Evolutionary conservation across 306 rosid species (phyloP), one percentile per base, ranked within the genome.

Genomic region (Trichosanthes cucumerina): DNA sequence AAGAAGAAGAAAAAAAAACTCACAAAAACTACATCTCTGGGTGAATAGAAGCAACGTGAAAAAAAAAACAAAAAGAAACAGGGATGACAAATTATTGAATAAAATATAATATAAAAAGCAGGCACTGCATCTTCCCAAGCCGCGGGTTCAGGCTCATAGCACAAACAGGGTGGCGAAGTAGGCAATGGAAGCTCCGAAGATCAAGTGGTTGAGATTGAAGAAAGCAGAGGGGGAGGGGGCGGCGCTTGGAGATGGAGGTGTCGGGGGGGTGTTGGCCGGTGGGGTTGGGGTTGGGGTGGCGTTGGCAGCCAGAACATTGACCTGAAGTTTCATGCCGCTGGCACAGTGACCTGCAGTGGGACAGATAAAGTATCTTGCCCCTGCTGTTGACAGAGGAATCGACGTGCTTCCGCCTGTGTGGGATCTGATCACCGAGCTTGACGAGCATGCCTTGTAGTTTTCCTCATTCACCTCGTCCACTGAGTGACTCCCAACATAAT

Each of bases 81-180:
- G 14, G 6, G 62, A 8, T 24, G 38, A 21, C 0, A n/a, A 18
- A 54, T 54, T 54, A 54, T 54, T 54, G 11, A n/a, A 58, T 58
- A 5, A 58, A 57, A 58, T 58, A 64, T 16, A 43, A 18, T 14
- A 13, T 18, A 6, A 19, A 79, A 28, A 2, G 3, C 47, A 44
- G 38, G 96, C 93, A 90, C 90, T 92, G 92, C 84, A 93, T 88
- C 92, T 88, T 65, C 85, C 93, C 97, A 89, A 86, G 86, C 84
- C 72, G 85, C 79, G 1, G 33, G 33, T 83, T 44, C n/a, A 23
- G 8, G 7, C 15, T 71, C 76, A 71, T 78, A 83, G 70, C 13
- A 74, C 86, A 80, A 88, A 44, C 79, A 86, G 28, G 73, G 83
- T 7, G 7, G 79, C 81, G 41, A 63, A 63, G 44, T 81, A 56